Base-by-base conservation (phyloP, 1,284 basidiomycete genomes). In the Cutaneotrichosporon mucoides region DNA sequence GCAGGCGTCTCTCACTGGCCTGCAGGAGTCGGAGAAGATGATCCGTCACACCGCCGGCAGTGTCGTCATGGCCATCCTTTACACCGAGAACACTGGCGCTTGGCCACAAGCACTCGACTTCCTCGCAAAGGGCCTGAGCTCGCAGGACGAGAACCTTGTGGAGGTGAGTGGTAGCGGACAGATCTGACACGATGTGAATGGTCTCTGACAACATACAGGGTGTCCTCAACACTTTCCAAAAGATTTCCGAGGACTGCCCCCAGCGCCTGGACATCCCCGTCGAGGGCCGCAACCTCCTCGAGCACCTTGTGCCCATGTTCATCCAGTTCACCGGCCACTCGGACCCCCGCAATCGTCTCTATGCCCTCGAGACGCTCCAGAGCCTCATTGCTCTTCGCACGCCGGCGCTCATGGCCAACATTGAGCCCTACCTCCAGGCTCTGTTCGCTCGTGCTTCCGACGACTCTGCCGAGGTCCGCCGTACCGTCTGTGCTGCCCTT, bases 231-330 rank as follows among this genome's bases (percentile, higher is more conserved):
- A 89, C 93, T 6, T 84, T 99, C 55, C 89, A 94, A 75, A 97
- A 96, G 77, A 88, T 96, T 57, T 95, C 92, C 77, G 92, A 98
- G 79, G 96, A 99, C 75, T 95, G 94, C 66, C 93, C 95, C 5
- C 86, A 90, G 63, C 93, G 95, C 78, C 84, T 99, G 76, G 95
- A 98, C 77, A 86, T 96, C 66, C 88, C 92, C 63, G 89, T 98
- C 73, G 60, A 67, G 45, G 92, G 92, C 52, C 85, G 86, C 34
- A 84, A 90, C 60, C 90, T 92, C 1, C 84, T 96, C 62, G 92
- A 96, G 78, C 91, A 86, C 76, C 91, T 96, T 87, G 88, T 98
- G 66, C 93, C 93, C 60, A 93, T 96, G 75, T 95, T 98, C 80
- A 85, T 99, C 68, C 73, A 85, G 69, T 84, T 92, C 68, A 87